Percentiles rank a stretch among this genome's conserved stretches.
Evolutionary conservation across 2,329 filamentous ascomycete species (phyloP).

Genomic region (Raffaelea ambrosiae): DNA sequence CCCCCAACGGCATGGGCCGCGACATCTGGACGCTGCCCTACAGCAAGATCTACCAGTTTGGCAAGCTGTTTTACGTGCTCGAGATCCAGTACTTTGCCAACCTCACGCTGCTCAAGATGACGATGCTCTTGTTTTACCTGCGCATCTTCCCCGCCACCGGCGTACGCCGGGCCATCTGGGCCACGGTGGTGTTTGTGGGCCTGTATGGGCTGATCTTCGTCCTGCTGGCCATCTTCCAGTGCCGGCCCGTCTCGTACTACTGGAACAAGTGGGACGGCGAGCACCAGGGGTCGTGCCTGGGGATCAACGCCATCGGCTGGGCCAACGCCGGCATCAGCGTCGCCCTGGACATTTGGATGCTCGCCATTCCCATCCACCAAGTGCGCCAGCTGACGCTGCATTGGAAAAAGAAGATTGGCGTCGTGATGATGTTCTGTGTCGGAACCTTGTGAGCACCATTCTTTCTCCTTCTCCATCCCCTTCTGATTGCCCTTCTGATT

Average conservation of each 20-base stretch:
- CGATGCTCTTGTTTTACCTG: constrained; percentile 45
- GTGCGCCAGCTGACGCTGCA: constrained; percentile 29
- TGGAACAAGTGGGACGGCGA: constrained; percentile 45
- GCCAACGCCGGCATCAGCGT: constrained; percentile 43
- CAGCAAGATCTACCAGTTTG: constrained; percentile 31
- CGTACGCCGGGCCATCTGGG: constrained; percentile 31
- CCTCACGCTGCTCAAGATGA: constrained; percentile 37
- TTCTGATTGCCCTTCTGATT: no score
- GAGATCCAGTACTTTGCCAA: constrained; percentile 34
- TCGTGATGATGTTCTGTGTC: constrained; percentile 37
- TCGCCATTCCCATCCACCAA: constrained; percentile 39
- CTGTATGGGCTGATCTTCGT: constrained; percentile 32
- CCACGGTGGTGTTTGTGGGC: constrained; percentile 28
- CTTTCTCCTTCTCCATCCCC: no score
- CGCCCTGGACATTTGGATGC: constrained; percentile 39
- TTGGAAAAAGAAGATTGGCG: constrained; percentile 37
- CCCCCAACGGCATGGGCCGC: constrained; percentile 33
- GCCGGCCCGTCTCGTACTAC: constrained; percentile 38
- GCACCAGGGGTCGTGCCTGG: constrained; percentile 37
- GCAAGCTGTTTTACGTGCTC: constrained; percentile 31
- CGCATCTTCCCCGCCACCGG: constrained; percentile 37
- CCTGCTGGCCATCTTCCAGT: constrained; percentile 38
- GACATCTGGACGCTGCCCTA: constrained; percentile 41
- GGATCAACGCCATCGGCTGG: constrained; percentile 40
- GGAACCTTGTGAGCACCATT: constrained; percentile 23